A percentile compares a stretch with the other conserved stretches of the same genome.
These are phyloP conservation scores for Hibiscus tridactylites DNA, from an alignment of 345 rosid species.

Conservation along the genomic window DNA sequence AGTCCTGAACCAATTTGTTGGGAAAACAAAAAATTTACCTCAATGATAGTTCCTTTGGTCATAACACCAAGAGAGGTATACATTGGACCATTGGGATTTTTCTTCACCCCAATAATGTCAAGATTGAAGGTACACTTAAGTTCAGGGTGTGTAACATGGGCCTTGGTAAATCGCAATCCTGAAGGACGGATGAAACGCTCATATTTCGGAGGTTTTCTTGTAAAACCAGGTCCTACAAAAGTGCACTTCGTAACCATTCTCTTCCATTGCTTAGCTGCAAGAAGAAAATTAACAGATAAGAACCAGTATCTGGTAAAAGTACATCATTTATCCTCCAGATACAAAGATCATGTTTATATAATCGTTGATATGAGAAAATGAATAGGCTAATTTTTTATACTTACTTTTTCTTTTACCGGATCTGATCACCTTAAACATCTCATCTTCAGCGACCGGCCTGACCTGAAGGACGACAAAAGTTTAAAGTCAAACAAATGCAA, in stretches of 20 bases:
- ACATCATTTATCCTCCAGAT: background rate
- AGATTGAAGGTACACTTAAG: constrained; percentile 82
- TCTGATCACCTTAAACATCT: constrained; percentile 89
- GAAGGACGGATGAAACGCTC: constrained; percentile 74
- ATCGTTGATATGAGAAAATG: background rate
- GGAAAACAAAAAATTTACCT: constrained; percentile 33
- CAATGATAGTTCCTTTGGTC: constrained; percentile 86
- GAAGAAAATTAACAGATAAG: background rate
- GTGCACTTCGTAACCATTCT: constrained; percentile 93
- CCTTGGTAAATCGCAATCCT: constrained; percentile 81
- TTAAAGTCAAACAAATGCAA: constrained; percentile 1
- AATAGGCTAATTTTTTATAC: constrained; percentile 9
- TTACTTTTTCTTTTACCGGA: constrained; percentile 85
- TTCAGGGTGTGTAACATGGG: constrained; percentile 91
- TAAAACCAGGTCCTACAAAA: constrained; percentile 64
- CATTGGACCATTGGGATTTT: constrained; percentile 92
- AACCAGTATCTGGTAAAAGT: background rate
- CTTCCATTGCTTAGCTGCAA: constrained; percentile 93
- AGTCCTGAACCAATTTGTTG: too few relatives aligned
- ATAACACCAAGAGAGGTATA: constrained; percentile 86
- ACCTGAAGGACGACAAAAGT: constrained; percentile 39
- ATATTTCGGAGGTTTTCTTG: constrained; percentile 42
- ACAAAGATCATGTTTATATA: background rate
- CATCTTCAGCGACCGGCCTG: constrained; percentile 98
- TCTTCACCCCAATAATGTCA: constrained; percentile 79